These are phyloP conservation scores for Russula brevipes DNA, from an alignment of 768 basidiomycete species.

Conservation along the genomic window DNA sequence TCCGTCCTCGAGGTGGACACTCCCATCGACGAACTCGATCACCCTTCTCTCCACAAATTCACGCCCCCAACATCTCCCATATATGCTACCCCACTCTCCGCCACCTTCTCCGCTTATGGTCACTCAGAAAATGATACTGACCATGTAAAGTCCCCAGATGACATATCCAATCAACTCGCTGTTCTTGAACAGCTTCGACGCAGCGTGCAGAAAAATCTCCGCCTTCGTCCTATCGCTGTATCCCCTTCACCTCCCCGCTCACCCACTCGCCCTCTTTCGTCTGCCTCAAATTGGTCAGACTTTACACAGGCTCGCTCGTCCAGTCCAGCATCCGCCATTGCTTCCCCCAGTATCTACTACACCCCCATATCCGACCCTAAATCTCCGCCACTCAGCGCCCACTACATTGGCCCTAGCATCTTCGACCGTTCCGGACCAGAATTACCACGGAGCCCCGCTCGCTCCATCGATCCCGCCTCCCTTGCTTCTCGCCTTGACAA, in stretches of 20 bases:
- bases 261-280: conserved; percentile 28
- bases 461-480: conserved; percentile 43
- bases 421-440: conserved; percentile 22
- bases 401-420: conserved; percentile 31
- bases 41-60: conserved; percentile 26
- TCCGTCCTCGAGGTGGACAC: conserved; percentile 35
- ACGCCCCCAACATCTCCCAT: conserved; percentile 31
- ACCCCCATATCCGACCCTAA: conserved; percentile 44
- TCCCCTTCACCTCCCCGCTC: conserved; percentile 26
- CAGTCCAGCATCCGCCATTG: conserved; percentile 44
- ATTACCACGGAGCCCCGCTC: conserved; percentile 29
- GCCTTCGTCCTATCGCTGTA: conserved; percentile 70
- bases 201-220: conserved; percentile 71
- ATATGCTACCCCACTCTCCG: conserved; percentile 30
- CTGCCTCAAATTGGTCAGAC: conserved; percentile 29
- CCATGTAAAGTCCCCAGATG: conserved; percentile 36
- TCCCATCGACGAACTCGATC: conserved; percentile 34
- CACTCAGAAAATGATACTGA: conserved; percentile 30
- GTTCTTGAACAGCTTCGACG: conserved; percentile 63
- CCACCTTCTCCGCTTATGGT: conserved; percentile 24
- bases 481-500: conserved; percentile 45
- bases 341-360: conserved; percentile 42
- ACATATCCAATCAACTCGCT: conserved; percentile 62
- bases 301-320: conserved; percentile 35
- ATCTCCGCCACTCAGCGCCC: conserved; percentile 31